Conservation (phyloP, 352 stramenopile genomes). For the Globisporangium emineosum region DNA sequence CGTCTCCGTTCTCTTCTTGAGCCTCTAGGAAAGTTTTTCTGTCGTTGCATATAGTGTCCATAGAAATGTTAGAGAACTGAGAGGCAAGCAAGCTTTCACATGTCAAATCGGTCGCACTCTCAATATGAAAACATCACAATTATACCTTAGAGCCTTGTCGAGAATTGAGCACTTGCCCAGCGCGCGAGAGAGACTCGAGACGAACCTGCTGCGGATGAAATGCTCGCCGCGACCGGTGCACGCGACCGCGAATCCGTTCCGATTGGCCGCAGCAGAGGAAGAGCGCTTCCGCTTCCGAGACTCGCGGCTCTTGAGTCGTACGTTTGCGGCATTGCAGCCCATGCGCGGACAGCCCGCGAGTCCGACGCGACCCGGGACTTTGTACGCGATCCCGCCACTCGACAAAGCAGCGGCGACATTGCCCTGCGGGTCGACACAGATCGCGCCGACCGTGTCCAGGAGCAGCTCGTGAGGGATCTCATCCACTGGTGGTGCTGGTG, state of each 20-base stretch:
- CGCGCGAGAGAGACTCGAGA: conserved; percentile 26
- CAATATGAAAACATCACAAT: background rate
- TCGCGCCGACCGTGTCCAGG: conserved; percentile 60
- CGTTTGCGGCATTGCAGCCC: conserved; percentile 49
- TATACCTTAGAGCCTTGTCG: conserved; percentile 23
- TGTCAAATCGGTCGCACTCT: background rate
- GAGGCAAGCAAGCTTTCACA: too few relatives aligned
- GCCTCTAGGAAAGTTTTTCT: conserved; percentile 31
- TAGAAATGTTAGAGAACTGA: too few relatives aligned
- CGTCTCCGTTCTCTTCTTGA: conserved; percentile 31
- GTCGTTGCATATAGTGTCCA: too few relatives aligned
- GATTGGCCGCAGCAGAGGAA: conserved; percentile 1
- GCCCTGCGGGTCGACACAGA: conserved; percentile 53
- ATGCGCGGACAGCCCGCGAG: conserved; percentile 65
- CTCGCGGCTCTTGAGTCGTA: background rate
- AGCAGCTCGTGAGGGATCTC: conserved; percentile 13
- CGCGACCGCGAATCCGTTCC: conserved; percentile 47
- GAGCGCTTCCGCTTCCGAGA: conserved; percentile 16
- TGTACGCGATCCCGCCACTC: conserved; percentile 66
- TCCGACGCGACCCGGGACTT: conserved; percentile 58
- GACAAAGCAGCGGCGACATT: conserved; percentile 60
- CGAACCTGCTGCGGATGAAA: conserved; percentile 50
- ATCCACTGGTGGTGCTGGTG: background rate
- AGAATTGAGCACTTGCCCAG: conserved; percentile 21
- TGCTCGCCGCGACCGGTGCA: conserved; percentile 69